Conservation (phyloP, 495 filamentous ascomycete genomes). For the Staphylotrichum longicolle region DNA sequence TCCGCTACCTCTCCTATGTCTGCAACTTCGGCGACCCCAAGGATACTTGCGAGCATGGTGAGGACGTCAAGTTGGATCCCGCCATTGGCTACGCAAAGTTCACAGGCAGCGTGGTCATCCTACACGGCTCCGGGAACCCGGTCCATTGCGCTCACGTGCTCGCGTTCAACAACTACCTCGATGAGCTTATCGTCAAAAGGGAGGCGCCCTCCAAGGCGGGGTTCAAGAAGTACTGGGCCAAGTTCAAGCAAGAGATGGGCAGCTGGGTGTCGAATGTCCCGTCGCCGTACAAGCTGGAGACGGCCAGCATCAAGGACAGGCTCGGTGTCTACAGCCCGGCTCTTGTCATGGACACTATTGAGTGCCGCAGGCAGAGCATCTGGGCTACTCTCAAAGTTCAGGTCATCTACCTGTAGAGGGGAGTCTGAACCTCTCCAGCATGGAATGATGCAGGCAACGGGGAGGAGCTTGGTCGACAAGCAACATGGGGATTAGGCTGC, state of each 20-base stretch:
- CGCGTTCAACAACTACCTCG: conserved; percentile 9
- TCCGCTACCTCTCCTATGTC: conserved; percentile 1
- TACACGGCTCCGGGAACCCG: conserved; percentile 11
- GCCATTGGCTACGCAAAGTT: background rate
- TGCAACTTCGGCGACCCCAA: background rate
- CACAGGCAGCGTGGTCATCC: background rate
- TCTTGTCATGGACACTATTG: background rate
- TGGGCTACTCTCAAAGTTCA: too few relatives aligned
- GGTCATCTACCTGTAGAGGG: too few relatives aligned
- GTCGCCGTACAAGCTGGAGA: conserved; percentile 17
- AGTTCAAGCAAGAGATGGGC: background rate
- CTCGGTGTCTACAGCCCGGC: background rate
- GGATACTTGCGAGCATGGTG: background rate
- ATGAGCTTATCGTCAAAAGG: background rate
- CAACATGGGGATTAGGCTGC: too few relatives aligned
- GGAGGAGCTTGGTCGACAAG: too few relatives aligned
- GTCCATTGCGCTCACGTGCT: background rate
- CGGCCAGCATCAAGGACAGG: background rate
- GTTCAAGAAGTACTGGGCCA: conserved; percentile 5
- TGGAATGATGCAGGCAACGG: too few relatives aligned
- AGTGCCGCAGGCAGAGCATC: background rate
- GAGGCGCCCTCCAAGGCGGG: background rate
- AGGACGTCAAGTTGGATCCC: background rate
- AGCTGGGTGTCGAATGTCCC: background rate
- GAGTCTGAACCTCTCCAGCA: too few relatives aligned